Percentiles rank a stretch among this genome's conserved stretches.
These are phyloP conservation scores for Smithsoniella earleae DNA, from an alignment of 163 green algal genomes.

Conservation along the genomic window DNA sequence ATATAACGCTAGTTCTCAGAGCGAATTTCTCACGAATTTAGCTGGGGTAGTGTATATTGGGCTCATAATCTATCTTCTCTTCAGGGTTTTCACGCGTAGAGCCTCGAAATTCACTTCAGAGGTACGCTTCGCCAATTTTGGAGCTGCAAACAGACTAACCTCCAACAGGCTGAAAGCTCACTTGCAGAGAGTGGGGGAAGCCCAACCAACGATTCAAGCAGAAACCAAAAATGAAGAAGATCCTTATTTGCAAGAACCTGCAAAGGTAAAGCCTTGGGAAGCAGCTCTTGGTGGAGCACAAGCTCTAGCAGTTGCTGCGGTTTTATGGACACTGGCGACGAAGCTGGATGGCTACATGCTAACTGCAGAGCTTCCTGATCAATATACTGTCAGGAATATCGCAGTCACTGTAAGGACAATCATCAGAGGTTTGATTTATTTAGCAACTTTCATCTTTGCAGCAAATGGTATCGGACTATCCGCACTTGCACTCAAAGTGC, in stretches of 20 bases:
- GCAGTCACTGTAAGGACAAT: conserved; percentile 79
- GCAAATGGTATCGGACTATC: conserved; percentile 71
- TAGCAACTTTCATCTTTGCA: conserved; percentile 83
- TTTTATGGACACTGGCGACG: not conserved
- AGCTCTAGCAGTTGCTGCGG: not conserved
- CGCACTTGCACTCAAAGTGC: conserved; percentile 40
- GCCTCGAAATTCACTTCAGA: conserved; percentile 2
- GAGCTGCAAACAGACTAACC: not conserved
- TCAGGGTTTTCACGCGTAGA: not conserved
- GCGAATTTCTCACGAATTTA: not conserved
- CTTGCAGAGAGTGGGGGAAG: not conserved
- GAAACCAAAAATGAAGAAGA: not conserved
- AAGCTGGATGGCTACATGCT: not conserved
- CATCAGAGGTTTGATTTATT: conserved; percentile 68
- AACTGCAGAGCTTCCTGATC: not conserved
- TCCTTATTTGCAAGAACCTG: not conserved
- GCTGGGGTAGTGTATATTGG: conserved; percentile 10
- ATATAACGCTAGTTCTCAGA: conserved; percentile 6
- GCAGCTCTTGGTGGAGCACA: not conserved
- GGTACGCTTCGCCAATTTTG: not conserved
- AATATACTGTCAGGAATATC: conserved; percentile 57
- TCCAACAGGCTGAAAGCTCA: not conserved
- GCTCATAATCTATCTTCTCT: not conserved
- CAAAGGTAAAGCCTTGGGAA: not conserved
- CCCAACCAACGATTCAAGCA: too few relatives aligned